Evolutionary conservation across 2,329 filamentous ascomycete species (phyloP), one percentile per base, ranked within the genome.

Genomic region (Xylaria sp.): DNA sequence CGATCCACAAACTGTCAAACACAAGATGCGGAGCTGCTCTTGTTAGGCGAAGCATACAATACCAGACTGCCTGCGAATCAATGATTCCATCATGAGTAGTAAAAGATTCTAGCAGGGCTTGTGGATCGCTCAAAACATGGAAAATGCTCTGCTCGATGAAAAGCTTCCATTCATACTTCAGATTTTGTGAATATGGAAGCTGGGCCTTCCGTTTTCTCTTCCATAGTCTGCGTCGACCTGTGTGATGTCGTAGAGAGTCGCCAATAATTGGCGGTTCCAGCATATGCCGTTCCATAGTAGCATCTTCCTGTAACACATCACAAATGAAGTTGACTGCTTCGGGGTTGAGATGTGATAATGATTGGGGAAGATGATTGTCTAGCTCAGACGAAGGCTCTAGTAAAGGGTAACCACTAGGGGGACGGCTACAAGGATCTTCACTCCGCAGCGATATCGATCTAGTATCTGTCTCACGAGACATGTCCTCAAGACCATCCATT

Each of bases 111-210:
- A 88, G 74, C 8, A 86, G 74, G 4, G 82, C 77, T 13, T 78
- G 78, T 1, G 86, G 84, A 49, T 86, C 81, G 66, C 85, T 86
- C 48, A 90, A 77, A 6, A 88, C 82, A 66, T 84, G 84, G 71
- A 89, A 90, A 6, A 90, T 75, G 51, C 84, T 86, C 69, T 90
- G 88, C 64, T 88, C 83, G 31, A 85, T 80, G 67, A 90, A 90
- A 1, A 79, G 70, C 64, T 81, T 84, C 85, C 87, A 90, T 60
- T 85, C 78, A 11, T 76, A 70, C 56, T 73, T 77, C 25, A 81
- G 63, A 51, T 74, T 67, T 1, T 72, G 67, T 3, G 74, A 63
- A 47, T 75, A 76, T 1, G 68, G 46, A 1, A 63, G 54, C 8
- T 63, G 64, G 2, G 65, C 38, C 29, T 65, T 73, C 21, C 70